Evolutionary conservation across 805 yeast species (phyloP), one percentile per base, ranked within the genome.

Genomic region (Ogataea thermomethanolica): DNA sequence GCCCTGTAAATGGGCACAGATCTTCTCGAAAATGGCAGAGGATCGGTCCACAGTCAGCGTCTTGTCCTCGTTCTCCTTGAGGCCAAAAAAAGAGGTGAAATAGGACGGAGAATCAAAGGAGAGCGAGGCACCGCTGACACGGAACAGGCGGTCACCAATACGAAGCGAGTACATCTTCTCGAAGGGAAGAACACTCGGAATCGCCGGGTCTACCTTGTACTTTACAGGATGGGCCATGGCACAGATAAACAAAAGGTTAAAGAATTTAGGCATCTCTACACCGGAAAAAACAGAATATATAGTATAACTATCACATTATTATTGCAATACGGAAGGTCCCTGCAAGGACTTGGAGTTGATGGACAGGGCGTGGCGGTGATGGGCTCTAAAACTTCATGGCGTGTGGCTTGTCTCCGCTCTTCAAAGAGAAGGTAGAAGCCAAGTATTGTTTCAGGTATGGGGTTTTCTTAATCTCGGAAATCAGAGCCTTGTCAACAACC

Each of bases 321-420:
- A 40, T 37, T 33, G 40, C 37, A 29, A 41, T 34, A 38, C 37
- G 42, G 43, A 35, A 33, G 41, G 39, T 32, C 41, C 37, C 34
- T 42, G 38, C 39, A 39, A 36, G 44, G 41, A 36, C 37, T 31
- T 33, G 41, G 34, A 35, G 39, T 35, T 34, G 46, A 33, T 34
- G 55, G 60, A 38, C 42, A 38, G 42, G 42, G 37, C 42, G 42
- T 37, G 42, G 42, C 42, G 42, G 42, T 38, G 42, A 38, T 26
- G 42, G 36, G 15, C 34, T 38, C 42, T 88, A 91, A 74, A 93
- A 91, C 80, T 89, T 88, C 84, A 93, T 86, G 71, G 84, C 81
- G 76, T 91, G 99, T 66, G 99, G 99, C 75, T 77, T 88, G 81
- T 91, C 99, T 74, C 98, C 98, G 75, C 79, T 81, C 86, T 88